A percentile compares a stretch with the other conserved stretches of the same genome.
These are phyloP conservation scores for Cicer pinnatifidum DNA, from an alignment of 306 rosid species.

Conservation along the genomic window DNA sequence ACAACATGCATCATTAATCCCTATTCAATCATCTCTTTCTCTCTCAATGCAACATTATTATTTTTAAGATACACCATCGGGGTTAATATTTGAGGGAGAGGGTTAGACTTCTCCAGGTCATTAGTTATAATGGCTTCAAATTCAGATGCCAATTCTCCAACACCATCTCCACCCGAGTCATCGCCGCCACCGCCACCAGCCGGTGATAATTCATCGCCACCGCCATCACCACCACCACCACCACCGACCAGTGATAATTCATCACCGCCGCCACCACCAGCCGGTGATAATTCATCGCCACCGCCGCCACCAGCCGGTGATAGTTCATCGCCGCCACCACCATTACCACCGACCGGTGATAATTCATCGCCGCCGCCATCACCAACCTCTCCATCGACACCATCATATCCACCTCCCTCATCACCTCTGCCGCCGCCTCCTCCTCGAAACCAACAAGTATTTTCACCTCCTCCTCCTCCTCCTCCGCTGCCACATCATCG, in stretches of 20 bases:
- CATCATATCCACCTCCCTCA: slow-evolving; percentile 25
- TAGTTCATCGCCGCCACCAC: slow-evolving; percentile 29
- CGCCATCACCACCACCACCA: background rate
- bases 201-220: slow-evolving; percentile 23
- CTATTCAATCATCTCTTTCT: background rate
- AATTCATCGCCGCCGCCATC: slow-evolving; percentile 38
- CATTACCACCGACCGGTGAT: slow-evolving; percentile 19
- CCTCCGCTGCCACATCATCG: slow-evolving; percentile 44
- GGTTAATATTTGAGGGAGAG: slow-evolving; percentile 47
- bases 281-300: slow-evolving; percentile 21
- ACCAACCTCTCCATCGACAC: slow-evolving; percentile 17
- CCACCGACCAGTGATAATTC: slow-evolving; percentile 33
- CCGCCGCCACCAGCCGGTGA: background rate
- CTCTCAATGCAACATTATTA: too few species aligned
- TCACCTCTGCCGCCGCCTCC: slow-evolving; percentile 3
- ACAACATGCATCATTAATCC: background rate
- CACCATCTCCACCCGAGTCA: slow-evolving; percentile 39
- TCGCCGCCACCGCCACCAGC: slow-evolving; percentile 1
- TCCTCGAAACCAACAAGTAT: background rate
- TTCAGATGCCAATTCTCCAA: slow-evolving; percentile 39
- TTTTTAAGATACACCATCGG: background rate
- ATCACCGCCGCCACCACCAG: slow-evolving; percentile 7
- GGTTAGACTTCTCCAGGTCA: slow-evolving; percentile 54
- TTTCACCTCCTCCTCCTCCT: slow-evolving; percentile 58
- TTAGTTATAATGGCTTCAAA: slow-evolving; percentile 52